Conservation (phyloP, 805 yeast genomes). For the Cyberlindnera maritima region DNA sequence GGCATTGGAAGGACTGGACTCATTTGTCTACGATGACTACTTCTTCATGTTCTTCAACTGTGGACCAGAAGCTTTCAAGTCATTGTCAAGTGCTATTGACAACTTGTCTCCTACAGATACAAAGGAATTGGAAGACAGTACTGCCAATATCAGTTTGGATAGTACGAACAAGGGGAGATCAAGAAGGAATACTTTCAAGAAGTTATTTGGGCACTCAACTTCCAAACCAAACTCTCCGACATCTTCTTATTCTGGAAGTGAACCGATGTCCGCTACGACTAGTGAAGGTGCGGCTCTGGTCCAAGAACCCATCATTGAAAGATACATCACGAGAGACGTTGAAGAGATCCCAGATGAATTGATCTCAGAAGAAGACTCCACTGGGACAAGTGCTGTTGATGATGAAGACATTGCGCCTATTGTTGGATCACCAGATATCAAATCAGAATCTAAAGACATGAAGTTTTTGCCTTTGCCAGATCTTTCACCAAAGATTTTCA, state of each 20-base stretch:
- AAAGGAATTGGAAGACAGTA: conserved; percentile 10
- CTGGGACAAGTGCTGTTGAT: not conserved
- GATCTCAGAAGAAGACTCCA: conserved; percentile 4
- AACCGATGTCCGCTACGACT: conserved; percentile 1
- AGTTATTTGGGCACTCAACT: not conserved
- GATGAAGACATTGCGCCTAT: not conserved
- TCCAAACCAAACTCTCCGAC: not conserved
- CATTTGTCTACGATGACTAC: conserved; percentile 63
- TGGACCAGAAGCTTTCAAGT: conserved; percentile 41
- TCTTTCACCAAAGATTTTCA: conserved; percentile 6
- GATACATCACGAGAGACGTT: conserved; percentile 14
- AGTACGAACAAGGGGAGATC: not conserved
- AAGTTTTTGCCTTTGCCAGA: conserved; percentile 5
- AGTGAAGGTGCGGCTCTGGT: not conserved
- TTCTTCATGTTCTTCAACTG: conserved; percentile 63
- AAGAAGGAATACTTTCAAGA: conserved; percentile 2
- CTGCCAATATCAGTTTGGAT: not conserved
- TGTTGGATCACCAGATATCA: conserved; percentile 2
- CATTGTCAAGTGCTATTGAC: conserved; percentile 38
- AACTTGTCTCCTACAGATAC: conserved; percentile 2
- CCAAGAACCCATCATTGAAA: conserved; percentile 21
- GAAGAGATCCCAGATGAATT: conserved; percentile 16
- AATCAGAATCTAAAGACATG: not conserved
- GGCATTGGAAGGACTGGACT: conserved; percentile 52
- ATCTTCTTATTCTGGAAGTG: conserved; percentile 1